Evolutionary conservation across 768 basidiomycete genomes (phyloP).

Genomic region (Mycena capillaripes): DNA sequence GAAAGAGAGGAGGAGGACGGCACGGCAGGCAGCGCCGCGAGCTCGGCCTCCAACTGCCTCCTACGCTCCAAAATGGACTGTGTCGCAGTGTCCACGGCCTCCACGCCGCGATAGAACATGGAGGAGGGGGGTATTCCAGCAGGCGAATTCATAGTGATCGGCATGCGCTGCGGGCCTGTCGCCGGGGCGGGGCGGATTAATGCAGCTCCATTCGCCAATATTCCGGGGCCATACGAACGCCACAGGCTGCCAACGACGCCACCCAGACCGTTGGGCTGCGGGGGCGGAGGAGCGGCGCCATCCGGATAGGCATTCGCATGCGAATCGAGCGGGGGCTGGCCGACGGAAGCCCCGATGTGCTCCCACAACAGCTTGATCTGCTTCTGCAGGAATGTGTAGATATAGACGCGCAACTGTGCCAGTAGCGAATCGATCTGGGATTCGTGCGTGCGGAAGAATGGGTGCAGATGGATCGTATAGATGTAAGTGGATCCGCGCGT

Average conservation of each 20-base stretch:
- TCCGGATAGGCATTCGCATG: conserved; percentile 30
- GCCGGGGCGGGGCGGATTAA: conserved; percentile 68
- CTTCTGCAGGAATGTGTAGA: conserved; percentile 77
- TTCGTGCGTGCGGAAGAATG: conserved; percentile 88
- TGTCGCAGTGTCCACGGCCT: conserved; percentile 26
- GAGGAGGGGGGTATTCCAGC: conserved; percentile 44
- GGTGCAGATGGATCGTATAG: conserved; percentile 84
- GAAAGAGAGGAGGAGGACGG: conserved; percentile 47
- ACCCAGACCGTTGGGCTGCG: conserved; percentile 15
- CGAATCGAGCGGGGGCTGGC: conserved; percentile 50
- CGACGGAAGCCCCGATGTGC: conserved; percentile 63
- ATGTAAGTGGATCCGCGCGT: conserved; percentile 90
- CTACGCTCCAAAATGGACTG: conserved; percentile 59
- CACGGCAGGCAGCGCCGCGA: conserved; percentile 60
- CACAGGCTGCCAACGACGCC: conserved; percentile 70
- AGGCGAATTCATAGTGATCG: conserved; percentile 44
- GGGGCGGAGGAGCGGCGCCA: conserved; percentile 32
- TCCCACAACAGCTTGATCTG: conserved; percentile 77
- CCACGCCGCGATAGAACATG: conserved; percentile 32
- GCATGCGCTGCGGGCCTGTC: conserved; percentile 47
- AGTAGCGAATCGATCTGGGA: conserved; percentile 87
- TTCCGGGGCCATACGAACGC: conserved; percentile 82
- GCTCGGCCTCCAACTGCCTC: conserved; percentile 69
- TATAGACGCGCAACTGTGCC: conserved; percentile 69
- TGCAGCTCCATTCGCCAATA: conserved; percentile 77